Evolutionary conservation across 495 filamentous ascomycete genomes (phyloP).

Genomic region (Darksidea phi): DNA sequence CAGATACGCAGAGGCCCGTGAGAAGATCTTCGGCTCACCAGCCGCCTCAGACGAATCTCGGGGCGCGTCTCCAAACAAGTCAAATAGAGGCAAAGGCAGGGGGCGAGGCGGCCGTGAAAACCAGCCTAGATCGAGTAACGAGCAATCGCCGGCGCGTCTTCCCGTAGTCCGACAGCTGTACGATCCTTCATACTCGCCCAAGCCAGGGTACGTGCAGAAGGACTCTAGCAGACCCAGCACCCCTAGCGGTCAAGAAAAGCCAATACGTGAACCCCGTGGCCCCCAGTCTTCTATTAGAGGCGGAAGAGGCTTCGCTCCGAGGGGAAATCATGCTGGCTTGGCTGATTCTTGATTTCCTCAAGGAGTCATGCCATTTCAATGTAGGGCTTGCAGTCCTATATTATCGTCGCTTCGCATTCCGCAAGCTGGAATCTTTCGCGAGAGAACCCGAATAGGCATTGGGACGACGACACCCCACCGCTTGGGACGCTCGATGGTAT

Average conservation of each 20-base stretch:
- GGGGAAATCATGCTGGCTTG: constrained; percentile 43
- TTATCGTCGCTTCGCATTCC: too few relatives aligned
- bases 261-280: constrained; percentile 67
- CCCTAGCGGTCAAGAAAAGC: constrained; percentile 54
- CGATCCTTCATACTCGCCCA: constrained; percentile 69
- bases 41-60: constrained; percentile 56
- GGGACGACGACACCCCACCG: too few relatives aligned
- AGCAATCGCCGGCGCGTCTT: constrained; percentile 46
- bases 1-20: constrained; percentile 80
- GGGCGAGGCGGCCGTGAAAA: constrained; percentile 45
- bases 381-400: too few relatives aligned
- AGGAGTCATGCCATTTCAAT: neutral
- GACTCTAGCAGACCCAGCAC: constrained; percentile 48
- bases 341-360: constrained; percentile 1
- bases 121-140: constrained; percentile 50
- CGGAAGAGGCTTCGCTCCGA: constrained; percentile 62
- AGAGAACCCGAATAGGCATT: too few relatives aligned
- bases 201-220: constrained; percentile 56
- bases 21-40: constrained; percentile 73
- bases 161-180: constrained; percentile 57
- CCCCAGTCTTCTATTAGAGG: constrained; percentile 74
- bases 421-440: too few relatives aligned
- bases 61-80: constrained; percentile 56
- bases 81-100: constrained; percentile 33
- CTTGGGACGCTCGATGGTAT: too few relatives aligned